A percentile compares a stretch with the other conserved stretches of the same genome.
Evolutionary conservation across 352 stramenopile species (phyloP).

Genomic region (Pythium pyrilobum): DNA sequence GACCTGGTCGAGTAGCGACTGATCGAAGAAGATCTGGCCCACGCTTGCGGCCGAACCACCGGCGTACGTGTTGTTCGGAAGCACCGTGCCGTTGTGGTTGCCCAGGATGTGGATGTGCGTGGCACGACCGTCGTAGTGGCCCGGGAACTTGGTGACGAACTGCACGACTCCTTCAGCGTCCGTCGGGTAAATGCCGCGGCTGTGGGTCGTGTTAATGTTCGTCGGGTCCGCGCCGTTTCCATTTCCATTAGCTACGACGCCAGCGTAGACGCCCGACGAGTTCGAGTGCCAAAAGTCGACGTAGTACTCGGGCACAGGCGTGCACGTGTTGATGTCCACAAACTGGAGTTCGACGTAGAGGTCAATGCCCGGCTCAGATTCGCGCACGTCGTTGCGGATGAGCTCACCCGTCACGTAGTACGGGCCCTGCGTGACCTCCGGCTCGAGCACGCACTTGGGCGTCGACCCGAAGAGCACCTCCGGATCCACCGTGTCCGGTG

Average conservation of each 20-base stretch:
- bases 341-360: conserved; percentile 4
- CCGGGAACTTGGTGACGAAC: conserved; percentile 3
- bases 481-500: neutral
- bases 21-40: conserved; percentile 19
- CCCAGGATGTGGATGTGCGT: conserved; percentile 14
- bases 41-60: neutral
- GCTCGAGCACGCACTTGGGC: conserved; percentile 1
- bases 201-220: conserved; percentile 2
- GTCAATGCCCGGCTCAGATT: conserved; percentile 1
- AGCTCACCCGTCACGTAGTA: conserved; percentile 4
- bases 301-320: neutral
- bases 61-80: conserved; percentile 13
- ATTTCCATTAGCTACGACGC: neutral
- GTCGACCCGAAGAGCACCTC: neutral
- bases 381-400: conserved; percentile 3
- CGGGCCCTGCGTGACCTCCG: conserved; percentile 1
- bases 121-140: conserved; percentile 1
- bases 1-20: conserved; percentile 2
- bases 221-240: neutral
- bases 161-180: conserved; percentile 1
- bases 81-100: conserved; percentile 8
- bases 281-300: conserved; percentile 12
- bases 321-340: conserved; percentile 8
- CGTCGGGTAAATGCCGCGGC: neutral
- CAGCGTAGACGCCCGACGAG: conserved; percentile 4